Evolutionary conservation across 148 eudicot species (phyloP).

Genomic region (Polygonum maritimum): DNA sequence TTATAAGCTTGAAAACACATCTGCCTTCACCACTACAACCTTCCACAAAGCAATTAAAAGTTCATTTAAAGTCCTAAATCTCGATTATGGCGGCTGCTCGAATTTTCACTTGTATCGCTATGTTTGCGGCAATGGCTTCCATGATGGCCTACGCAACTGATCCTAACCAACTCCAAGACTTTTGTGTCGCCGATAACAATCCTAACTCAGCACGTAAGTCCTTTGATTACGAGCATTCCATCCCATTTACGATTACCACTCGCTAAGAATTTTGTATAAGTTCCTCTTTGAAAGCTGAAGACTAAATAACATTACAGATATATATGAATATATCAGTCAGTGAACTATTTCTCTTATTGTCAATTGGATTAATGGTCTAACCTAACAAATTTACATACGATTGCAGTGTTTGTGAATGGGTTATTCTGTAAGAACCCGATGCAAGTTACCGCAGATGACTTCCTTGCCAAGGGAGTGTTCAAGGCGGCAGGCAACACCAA

Average conservation of each 20-base stretch:
- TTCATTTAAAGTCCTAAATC: neutral
- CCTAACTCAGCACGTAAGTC: neutral
- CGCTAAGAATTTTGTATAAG: too few species aligned
- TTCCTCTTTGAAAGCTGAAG: too few species aligned
- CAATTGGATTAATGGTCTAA: neutral
- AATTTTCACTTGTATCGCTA: neutral
- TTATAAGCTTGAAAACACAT: too few species aligned
- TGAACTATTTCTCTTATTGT: neutral
- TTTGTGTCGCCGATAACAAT: neutral
- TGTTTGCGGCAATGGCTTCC: neutral
- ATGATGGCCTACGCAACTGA: neutral
- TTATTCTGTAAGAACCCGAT: conserved; percentile 9
- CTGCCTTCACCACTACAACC: neutral
- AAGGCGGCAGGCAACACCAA: too few species aligned
- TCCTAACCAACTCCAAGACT: conserved; percentile 1
- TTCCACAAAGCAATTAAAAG: neutral
- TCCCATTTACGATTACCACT: neutral
- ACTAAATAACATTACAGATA: too few species aligned
- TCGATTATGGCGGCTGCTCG: neutral
- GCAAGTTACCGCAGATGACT: too few species aligned
- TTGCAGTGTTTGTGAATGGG: conserved; percentile 2
- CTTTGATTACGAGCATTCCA: too few species aligned
- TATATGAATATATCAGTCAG: too few species aligned
- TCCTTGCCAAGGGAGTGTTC: too few species aligned
- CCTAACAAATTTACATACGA: neutral